phyloP scores from a whole-genome alignment of 2,329 filamentous ascomycete genomes.

The Thermothelomyces thermophilus region DNA sequence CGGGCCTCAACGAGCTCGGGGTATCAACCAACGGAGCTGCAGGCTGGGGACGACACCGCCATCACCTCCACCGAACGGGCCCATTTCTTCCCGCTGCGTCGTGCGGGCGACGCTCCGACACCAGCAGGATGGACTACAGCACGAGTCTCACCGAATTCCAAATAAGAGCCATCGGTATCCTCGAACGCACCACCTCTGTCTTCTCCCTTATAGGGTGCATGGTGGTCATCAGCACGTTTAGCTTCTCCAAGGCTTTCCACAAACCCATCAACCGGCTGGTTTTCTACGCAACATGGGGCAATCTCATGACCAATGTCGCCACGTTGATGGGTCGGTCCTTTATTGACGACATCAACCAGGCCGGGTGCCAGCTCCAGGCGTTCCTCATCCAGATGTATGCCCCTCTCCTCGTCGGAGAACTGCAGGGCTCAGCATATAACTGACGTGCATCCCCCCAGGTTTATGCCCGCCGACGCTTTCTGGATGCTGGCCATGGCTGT shows the following conservation, averaged over 20 bases:
- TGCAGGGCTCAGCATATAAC: not conserved
- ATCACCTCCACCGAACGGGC: too few species aligned
- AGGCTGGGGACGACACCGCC: too few species aligned
- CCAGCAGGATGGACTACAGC: constrained; percentile 9
- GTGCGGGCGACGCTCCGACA: constrained; percentile 5
- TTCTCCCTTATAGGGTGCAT: constrained; percentile 64
- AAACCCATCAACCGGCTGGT: constrained; percentile 84
- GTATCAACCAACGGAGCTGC: not conserved
- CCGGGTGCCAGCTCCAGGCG: constrained; percentile 64
- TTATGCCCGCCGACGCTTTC: constrained; percentile 67
- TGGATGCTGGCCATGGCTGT: constrained; percentile 78
- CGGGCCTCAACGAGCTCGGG: not conserved
- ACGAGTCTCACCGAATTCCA: constrained; percentile 3
- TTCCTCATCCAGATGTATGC: constrained; percentile 77
- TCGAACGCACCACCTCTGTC: constrained; percentile 63
- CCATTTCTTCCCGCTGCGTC: constrained; percentile 1
- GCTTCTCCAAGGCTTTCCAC: constrained; percentile 61
- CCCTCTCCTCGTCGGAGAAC: not conserved
- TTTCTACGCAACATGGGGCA: constrained; percentile 78
- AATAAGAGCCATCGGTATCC: constrained; percentile 45
- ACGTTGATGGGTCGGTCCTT: constrained; percentile 65
- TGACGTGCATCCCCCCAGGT: constrained; percentile 47
- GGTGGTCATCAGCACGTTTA: constrained; percentile 67
- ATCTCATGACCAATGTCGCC: constrained; percentile 69
- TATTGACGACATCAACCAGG: constrained; percentile 40